Conservation (phyloP, 768 basidiomycete species). For the Aureoboletus auriporus region DNA sequence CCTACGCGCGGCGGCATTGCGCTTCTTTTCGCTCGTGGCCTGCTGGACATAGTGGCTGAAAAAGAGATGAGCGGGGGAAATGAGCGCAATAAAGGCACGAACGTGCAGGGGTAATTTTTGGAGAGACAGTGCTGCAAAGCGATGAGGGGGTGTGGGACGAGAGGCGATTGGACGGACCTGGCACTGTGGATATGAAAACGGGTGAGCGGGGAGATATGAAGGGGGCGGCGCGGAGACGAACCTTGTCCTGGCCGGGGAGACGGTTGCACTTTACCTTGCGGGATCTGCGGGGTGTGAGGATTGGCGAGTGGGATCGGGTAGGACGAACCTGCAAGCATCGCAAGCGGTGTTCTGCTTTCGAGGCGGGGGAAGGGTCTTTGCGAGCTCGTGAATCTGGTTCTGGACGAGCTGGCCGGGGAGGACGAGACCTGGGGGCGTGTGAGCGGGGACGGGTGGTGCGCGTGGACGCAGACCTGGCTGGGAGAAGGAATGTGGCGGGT, state of each 20-base stretch:
- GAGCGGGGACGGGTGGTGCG: neutral
- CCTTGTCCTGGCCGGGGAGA: constrained; percentile 79
- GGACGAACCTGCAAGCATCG: constrained; percentile 77
- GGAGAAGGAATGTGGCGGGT: constrained; percentile 29
- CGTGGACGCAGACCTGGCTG: constrained; percentile 24
- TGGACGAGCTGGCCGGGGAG: constrained; percentile 67
- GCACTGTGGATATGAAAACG: constrained; percentile 43
- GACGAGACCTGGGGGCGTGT: constrained; percentile 43
- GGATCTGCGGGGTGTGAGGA: constrained; percentile 39
- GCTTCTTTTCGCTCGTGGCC: constrained; percentile 82
- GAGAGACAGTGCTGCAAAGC: constrained; percentile 67
- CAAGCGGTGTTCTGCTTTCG: constrained; percentile 92
- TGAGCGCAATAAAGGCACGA: constrained; percentile 31
- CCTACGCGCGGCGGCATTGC: constrained; percentile 53
- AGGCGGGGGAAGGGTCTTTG: constrained; percentile 77
- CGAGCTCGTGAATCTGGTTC: constrained; percentile 78
- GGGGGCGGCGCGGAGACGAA: constrained; percentile 29
- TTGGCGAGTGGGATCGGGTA: neutral
- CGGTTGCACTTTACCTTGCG: constrained; percentile 90
- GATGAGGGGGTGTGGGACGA: constrained; percentile 7
- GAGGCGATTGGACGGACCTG: constrained; percentile 46
- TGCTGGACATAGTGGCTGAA: constrained; percentile 76
- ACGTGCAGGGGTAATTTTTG: constrained; percentile 94
- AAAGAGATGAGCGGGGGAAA: constrained; percentile 16
- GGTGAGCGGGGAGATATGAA: constrained; percentile 3